Evolutionary conservation across 2,329 filamentous ascomycete genomes (phyloP).

Genomic region (Sclerotinia trifoliorum): DNA sequence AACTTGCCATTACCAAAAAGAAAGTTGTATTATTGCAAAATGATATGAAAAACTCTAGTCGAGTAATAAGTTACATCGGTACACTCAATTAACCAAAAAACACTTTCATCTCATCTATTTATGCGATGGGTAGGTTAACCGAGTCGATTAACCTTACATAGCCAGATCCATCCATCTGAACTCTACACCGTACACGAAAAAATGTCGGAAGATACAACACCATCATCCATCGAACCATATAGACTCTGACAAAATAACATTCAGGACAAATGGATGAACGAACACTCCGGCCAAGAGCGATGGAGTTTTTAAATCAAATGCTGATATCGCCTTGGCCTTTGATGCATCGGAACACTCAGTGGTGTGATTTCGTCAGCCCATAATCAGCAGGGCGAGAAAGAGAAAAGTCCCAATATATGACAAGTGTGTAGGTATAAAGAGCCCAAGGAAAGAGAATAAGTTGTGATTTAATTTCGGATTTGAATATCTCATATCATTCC

Average conservation of each 20-base stretch:
- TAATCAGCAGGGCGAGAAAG: not conserved
- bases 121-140: no score
- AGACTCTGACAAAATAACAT: not conserved
- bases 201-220: not conserved
- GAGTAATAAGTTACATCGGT: no score
- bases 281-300: not conserved
- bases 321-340: not conserved
- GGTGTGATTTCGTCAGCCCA: slow-evolving; percentile 16
- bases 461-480: not conserved
- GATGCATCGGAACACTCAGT: slow-evolving; percentile 8
- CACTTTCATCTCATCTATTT: no score
- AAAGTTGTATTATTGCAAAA: no score
- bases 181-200: not conserved
- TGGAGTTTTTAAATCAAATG: not conserved
- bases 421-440: not conserved
- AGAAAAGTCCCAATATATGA: not conserved
- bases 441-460: not conserved
- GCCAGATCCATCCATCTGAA: no score
- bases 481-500: not conserved
- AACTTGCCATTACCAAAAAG: no score
- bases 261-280: not conserved
- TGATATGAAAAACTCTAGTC: no score
- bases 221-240: not conserved
- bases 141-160: no score
- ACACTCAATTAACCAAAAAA: no score